phyloP scores from a whole-genome alignment of 306 rosid species.

The Vigna nakashimae region DNA sequence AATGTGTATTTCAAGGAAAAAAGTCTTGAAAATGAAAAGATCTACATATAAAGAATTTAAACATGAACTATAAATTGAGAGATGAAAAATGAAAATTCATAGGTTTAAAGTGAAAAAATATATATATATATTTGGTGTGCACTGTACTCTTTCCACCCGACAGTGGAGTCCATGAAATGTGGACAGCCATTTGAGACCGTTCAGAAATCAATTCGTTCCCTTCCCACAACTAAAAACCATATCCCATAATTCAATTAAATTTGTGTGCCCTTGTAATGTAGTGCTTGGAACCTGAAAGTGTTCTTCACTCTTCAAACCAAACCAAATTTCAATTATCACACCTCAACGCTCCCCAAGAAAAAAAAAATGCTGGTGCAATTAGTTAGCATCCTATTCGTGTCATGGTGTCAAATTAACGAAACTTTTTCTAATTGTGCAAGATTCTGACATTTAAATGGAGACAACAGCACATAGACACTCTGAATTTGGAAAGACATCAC shows the following conservation, averaged over 20 bases:
- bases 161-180: not conserved
- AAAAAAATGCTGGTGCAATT: conserved; percentile 9
- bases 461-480: conserved; percentile 21
- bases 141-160: not conserved
- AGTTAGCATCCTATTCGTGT: not conserved
- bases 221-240: not conserved
- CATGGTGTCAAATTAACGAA: not conserved
- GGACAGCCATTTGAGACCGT: not conserved
- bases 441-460: conserved; percentile 24
- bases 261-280: not conserved
- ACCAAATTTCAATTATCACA: conserved; percentile 26
- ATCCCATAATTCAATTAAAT: not conserved
- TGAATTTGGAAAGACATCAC: conserved; percentile 7
- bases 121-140: not conserved
- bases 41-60: not conserved
- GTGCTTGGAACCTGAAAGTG: not conserved
- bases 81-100: not conserved
- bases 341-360: conserved; percentile 5
- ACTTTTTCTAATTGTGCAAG: conserved; percentile 15
- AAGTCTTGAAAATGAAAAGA: not conserved
- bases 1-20: no score
- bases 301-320: no score
- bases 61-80: not conserved
- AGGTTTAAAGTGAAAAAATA: not conserved
- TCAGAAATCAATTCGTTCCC: not conserved